Evolutionary conservation across 2,329 filamentous ascomycete species (phyloP), one percentile per base, ranked within the genome.

Genomic region (Penicillium sp.): DNA sequence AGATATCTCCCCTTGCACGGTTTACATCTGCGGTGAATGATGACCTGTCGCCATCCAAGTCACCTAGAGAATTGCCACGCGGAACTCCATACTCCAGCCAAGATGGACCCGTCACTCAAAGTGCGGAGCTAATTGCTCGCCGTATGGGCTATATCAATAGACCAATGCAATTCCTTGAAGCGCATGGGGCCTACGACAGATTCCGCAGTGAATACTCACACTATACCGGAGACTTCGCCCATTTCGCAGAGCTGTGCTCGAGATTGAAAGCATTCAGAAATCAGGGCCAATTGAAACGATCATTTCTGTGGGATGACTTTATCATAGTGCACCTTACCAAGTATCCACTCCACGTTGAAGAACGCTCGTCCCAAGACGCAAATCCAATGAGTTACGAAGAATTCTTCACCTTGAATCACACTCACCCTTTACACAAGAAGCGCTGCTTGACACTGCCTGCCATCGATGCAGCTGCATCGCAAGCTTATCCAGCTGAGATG

Each of bases 301-400:
- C 71, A 11, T 73, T 69, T 21, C 51, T 79, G 13, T 78, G 76
- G 73, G 77, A 80, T 61, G 77, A 79, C 57, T 79, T 77, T 52
- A 62, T 79, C 47, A 76, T 75, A 48, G 69, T 71, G 58, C 69
- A 77, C 55, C 61, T 70, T 6, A 55, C 66, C 14, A 67, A 71
- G 23, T 80, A 77, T 54, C 67, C 62, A 3, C 48, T 50, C n/a
- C 72, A 79, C 55, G 43, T 70, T 5, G 52, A 66, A 29, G 47
- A 66, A n/a, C 66, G 64, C 48, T 43, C 54, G 6, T 61, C 62
- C 10, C 60, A 62, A 23, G 62, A 63, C 0, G 61, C 67, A 3
- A 62, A 71, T 29, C 54, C 60, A 18, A 47, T 73, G 16, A 44
- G 54, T 7, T 80, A 79, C 49, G 70, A 74, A 51, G 61, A 68